These are phyloP conservation scores for Pichia deserticola DNA, from an alignment of 805 yeast genomes.

Conservation along the genomic window DNA sequence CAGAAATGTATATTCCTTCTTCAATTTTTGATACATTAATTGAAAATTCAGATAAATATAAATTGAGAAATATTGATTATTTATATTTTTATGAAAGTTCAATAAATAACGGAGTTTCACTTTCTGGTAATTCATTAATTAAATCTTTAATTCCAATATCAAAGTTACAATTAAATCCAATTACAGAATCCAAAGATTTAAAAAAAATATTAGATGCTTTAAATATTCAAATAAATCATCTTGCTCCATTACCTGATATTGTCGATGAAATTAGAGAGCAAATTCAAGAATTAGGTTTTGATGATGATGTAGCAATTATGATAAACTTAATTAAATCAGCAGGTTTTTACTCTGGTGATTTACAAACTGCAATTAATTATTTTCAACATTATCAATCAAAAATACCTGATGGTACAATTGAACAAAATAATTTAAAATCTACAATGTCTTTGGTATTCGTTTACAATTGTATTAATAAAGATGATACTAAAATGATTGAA, in stretches of 20 bases:
- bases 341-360: constrained; percentile 21
- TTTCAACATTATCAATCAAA: constrained; percentile 20
- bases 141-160: constrained; percentile 18
- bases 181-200: constrained; percentile 11
- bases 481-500: constrained; percentile 11
- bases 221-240: not conserved
- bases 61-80: constrained; percentile 16
- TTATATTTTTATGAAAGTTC: constrained; percentile 17
- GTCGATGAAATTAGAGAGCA: constrained; percentile 12
- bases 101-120: constrained; percentile 11
- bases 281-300: constrained; percentile 14
- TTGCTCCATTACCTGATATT: constrained; percentile 9
- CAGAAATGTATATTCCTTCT: constrained; percentile 11
- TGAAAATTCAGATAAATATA: not conserved
- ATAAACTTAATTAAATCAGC: constrained; percentile 15
- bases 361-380: constrained; percentile 16
- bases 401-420: constrained; percentile 19
- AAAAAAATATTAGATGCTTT: constrained; percentile 2
- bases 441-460: constrained; percentile 19
- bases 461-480: constrained; percentile 16
- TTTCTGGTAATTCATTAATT: constrained; percentile 12
- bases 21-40: constrained; percentile 10
- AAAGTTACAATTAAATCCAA: constrained; percentile 7
- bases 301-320: constrained; percentile 10
- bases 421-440: constrained; percentile 16